A percentile compares a stretch with the other conserved stretches of the same genome.
Evolutionary conservation across 75 land plant species (phyloP).

Genomic region (Adiantum capillusveneris): DNA sequence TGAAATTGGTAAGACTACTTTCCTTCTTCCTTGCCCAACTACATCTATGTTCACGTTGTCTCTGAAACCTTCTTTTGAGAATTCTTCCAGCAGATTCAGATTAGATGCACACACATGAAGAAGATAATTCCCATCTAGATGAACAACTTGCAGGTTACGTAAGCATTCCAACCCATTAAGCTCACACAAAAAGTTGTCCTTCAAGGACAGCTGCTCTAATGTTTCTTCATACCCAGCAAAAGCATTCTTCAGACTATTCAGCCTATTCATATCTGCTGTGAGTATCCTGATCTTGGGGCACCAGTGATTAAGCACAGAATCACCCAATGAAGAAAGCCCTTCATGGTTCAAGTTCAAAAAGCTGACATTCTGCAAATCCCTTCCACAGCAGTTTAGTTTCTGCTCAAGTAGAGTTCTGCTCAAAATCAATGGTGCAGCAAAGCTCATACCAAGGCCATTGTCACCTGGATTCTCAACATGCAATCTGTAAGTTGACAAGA

Average conservation of each 20-base stretch:
- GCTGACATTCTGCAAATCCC: background rate
- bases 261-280: constrained; percentile 16
- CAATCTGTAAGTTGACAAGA: background rate
- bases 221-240: constrained; percentile 22
- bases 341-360: constrained; percentile 12
- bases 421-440: background rate
- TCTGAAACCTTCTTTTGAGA: too few relatives aligned
- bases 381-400: constrained; percentile 8
- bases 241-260: constrained; percentile 15
- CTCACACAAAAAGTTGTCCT: constrained; percentile 23
- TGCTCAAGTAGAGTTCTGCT: constrained; percentile 8
- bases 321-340: constrained; percentile 21
- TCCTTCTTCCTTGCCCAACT: background rate
- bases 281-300: constrained; percentile 18
- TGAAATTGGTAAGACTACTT: background rate
- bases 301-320: constrained; percentile 8
- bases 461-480: constrained; percentile 3
- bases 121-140: constrained; percentile 22
- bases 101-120: background rate
- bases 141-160: constrained; percentile 13
- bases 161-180: constrained; percentile 18
- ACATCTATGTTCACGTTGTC: too few relatives aligned
- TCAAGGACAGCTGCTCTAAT: constrained; percentile 19
- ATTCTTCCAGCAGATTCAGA: too few relatives aligned
- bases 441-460: background rate